phyloP scores from a whole-genome alignment of 2,329 filamentous ascomycete species.

The Salinomyces thailandicus region DNA sequence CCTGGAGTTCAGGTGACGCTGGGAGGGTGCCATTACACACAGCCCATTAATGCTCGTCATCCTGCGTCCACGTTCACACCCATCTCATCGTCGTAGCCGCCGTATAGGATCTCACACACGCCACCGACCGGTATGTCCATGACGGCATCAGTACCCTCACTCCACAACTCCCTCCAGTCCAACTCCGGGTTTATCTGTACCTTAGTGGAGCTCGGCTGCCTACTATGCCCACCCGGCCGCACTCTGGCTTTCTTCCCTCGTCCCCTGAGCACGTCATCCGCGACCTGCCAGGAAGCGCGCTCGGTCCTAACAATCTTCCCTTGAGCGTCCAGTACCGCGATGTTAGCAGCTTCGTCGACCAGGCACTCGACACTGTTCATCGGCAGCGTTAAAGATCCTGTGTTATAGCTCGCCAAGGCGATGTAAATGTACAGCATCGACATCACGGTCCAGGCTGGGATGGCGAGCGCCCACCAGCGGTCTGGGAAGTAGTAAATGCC shows the following conservation, averaged over 20 bases:
- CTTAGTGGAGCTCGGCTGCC: constrained; percentile 25
- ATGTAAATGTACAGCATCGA: constrained; percentile 85
- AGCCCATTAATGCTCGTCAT: too few species aligned
- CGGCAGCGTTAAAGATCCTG: constrained; percentile 73
- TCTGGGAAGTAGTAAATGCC: constrained; percentile 96
- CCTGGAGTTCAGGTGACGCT: too few species aligned
- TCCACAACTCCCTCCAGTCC: constrained; percentile 80
- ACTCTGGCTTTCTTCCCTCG: constrained; percentile 27
- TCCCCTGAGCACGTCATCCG: constrained; percentile 9
- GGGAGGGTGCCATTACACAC: too few species aligned
- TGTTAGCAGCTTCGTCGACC: constrained; percentile 78
- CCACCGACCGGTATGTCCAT: constrained; percentile 94
- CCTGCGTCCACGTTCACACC: constrained; percentile 4
- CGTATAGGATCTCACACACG: constrained; percentile 90
- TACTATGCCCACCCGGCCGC: constrained; percentile 27
- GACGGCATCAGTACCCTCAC: constrained; percentile 85
- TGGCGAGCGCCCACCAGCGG: constrained; percentile 91
- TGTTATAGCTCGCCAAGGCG: constrained; percentile 83
- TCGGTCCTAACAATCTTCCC: constrained; percentile 43
- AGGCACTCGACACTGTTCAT: constrained; percentile 75
- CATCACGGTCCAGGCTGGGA: constrained; percentile 85
- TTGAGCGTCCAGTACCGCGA: constrained; percentile 69
- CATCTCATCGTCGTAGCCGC: constrained; percentile 27
- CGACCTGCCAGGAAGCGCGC: constrained; percentile 17
- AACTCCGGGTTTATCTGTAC: constrained; percentile 27